Evolutionary conservation across 2,329 filamentous ascomycete genomes (phyloP).

Genomic region (Neonectria ditissima): DNA sequence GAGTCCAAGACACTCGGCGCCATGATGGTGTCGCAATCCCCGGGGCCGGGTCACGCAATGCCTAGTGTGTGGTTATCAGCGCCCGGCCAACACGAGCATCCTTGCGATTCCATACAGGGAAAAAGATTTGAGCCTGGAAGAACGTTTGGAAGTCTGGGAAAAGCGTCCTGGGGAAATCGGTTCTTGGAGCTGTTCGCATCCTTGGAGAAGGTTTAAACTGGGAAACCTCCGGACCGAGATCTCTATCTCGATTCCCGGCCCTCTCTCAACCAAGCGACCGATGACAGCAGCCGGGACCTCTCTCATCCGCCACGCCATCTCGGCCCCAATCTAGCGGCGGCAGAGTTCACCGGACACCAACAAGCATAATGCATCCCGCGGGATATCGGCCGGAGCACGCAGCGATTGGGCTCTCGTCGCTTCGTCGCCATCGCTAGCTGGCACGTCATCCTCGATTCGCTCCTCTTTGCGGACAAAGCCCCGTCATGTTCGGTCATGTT

Average conservation of each 20-base stretch:
- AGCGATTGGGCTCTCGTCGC: slow-evolving; percentile 35
- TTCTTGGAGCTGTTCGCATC: too few species aligned
- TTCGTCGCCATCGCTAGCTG: slow-evolving; percentile 4
- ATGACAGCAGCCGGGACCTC: background rate
- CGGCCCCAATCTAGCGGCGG: background rate
- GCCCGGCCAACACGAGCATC: background rate
- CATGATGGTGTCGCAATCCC: slow-evolving; percentile 40
- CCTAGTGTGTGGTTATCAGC: slow-evolving; percentile 1
- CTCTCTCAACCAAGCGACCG: background rate
- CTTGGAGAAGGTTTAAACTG: too few species aligned
- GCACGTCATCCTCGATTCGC: slow-evolving; percentile 38
- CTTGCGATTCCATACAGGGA: background rate
- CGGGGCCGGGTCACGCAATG: slow-evolving; percentile 43
- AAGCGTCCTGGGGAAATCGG: too few species aligned
- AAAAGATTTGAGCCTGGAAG: background rate
- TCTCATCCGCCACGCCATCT: background rate
- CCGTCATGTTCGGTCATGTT: slow-evolving; percentile 28
- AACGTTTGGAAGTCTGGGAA: background rate
- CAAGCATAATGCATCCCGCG: slow-evolving; percentile 15
- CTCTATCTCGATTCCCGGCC: background rate
- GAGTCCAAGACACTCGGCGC: slow-evolving; percentile 14
- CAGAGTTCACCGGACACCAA: slow-evolving; percentile 1
- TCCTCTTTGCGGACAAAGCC: slow-evolving; percentile 27
- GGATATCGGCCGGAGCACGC: slow-evolving; percentile 38
- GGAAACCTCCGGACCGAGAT: too few species aligned